These are phyloP conservation scores for Marsdenia floribunda DNA, from an alignment of 257 asterid genomes.

Conservation along the genomic window DNA sequence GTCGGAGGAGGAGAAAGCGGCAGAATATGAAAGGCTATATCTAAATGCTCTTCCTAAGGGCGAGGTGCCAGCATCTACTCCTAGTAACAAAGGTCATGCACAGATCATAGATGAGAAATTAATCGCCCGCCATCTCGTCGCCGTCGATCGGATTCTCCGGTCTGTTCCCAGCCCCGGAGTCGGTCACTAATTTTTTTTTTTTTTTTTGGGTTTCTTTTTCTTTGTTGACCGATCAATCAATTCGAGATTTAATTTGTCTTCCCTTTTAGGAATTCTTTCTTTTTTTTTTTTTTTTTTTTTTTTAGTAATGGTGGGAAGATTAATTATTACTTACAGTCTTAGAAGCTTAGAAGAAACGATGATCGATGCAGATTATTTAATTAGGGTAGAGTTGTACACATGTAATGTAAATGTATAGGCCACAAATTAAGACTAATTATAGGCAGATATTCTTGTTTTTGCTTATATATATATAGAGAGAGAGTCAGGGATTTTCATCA, in stretches of 20 bases:
- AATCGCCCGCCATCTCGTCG: slow-evolving; percentile 51
- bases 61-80: slow-evolving; percentile 43
- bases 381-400: slow-evolving; percentile 16
- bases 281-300: too few relatives aligned
- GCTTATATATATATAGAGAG: not conserved
- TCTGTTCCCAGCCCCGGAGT: slow-evolving; percentile 81
- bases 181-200: slow-evolving; percentile 37
- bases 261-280: not conserved
- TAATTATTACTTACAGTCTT: not conserved
- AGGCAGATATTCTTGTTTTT: not conserved
- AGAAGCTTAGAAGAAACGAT: not conserved
- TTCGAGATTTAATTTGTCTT: not conserved
- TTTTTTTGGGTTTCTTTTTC: not conserved
- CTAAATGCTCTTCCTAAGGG: slow-evolving; percentile 51
- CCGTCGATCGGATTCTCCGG: slow-evolving; percentile 46
- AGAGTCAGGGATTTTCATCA: not conserved
- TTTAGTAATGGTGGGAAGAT: not conserved
- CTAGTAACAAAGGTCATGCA: slow-evolving; percentile 49
- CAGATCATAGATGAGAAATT: slow-evolving; percentile 30
- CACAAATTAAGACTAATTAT: not conserved
- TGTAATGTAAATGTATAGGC: slow-evolving; percentile 14
- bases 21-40: slow-evolving; percentile 23
- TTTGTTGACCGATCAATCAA: too few relatives aligned
- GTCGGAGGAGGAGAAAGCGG: not conserved
- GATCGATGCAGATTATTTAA: not conserved